phyloP scores from a whole-genome alignment of 23 red algal genomes.

The Gracilaria vermiculophylla region DNA sequence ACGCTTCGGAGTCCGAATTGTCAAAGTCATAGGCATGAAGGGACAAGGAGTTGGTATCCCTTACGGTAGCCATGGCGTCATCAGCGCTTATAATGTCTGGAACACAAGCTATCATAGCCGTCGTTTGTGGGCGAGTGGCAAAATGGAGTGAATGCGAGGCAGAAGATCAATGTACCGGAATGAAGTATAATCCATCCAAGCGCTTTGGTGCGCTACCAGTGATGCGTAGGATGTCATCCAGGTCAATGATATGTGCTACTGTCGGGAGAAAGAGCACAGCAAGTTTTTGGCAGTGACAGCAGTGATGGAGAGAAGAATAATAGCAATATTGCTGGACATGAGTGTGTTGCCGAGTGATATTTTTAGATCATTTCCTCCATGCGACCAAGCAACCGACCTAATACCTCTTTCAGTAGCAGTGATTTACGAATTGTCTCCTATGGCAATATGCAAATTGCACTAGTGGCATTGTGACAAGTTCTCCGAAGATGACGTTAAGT shows the following conservation, averaged over 20 bases:
- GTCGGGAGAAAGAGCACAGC: background rate
- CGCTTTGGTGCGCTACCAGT: background rate
- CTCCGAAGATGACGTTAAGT: background rate
- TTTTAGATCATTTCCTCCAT: background rate
- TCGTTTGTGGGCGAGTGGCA: too few species aligned
- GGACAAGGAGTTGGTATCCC: too few species aligned
- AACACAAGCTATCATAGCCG: too few species aligned
- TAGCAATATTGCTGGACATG: background rate
- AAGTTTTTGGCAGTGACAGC: background rate
- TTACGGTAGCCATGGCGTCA: too few species aligned
- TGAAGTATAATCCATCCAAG: conserved; percentile 8
- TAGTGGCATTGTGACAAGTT: background rate
- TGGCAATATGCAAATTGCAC: background rate
- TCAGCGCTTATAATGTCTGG: too few species aligned
- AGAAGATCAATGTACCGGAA: background rate
- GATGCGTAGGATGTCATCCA: background rate
- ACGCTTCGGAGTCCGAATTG: too few species aligned
- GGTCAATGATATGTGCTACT: conserved; percentile 3
- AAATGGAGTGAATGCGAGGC: too few species aligned
- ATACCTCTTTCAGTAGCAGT: background rate
- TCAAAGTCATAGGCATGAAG: too few species aligned
- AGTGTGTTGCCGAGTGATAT: background rate
- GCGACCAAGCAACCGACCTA: background rate
- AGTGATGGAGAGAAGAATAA: background rate
- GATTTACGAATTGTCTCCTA: background rate